Evolutionary conservation across 169 alveolate genomes (phyloP).

Genomic region (Plasmodium gallinaceum): DNA sequence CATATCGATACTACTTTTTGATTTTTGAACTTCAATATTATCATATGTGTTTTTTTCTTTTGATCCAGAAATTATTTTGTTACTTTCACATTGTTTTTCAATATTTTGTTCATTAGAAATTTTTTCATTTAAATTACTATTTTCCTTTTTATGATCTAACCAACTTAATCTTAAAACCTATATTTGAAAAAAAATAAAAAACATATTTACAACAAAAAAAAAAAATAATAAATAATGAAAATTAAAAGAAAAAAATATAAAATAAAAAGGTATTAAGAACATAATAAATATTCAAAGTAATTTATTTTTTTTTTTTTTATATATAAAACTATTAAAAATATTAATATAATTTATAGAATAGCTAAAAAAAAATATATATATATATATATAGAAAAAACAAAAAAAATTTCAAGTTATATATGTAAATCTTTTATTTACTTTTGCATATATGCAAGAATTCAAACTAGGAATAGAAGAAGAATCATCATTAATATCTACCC

Average conservation of each 20-base stretch:
- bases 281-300: too few species aligned
- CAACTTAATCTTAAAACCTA: conserved; percentile 73
- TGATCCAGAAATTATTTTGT: conserved; percentile 21
- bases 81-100: conserved; percentile 4
- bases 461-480: conserved; percentile 54
- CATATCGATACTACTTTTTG: conserved; percentile 67
- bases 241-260: too few species aligned
- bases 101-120: neutral
- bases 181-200: neutral
- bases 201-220: neutral
- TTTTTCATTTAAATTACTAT: conserved; percentile 4
- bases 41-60: conserved; percentile 14
- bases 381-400: neutral
- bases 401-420: neutral
- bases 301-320: too few species aligned
- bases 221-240: too few species aligned
- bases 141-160: conserved; percentile 22
- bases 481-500: conserved; percentile 69
- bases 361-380: neutral
- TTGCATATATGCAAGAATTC: conserved; percentile 65
- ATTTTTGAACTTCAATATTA: neutral
- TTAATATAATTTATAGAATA: neutral
- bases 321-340: neutral
- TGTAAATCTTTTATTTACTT: conserved; percentile 12
- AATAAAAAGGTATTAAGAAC: too few species aligned